Percentiles rank a stretch among this genome's conserved stretches.
Evolutionary conservation across 345 rosid genomes (phyloP).

Genomic region (Hypericum perforatum): DNA sequence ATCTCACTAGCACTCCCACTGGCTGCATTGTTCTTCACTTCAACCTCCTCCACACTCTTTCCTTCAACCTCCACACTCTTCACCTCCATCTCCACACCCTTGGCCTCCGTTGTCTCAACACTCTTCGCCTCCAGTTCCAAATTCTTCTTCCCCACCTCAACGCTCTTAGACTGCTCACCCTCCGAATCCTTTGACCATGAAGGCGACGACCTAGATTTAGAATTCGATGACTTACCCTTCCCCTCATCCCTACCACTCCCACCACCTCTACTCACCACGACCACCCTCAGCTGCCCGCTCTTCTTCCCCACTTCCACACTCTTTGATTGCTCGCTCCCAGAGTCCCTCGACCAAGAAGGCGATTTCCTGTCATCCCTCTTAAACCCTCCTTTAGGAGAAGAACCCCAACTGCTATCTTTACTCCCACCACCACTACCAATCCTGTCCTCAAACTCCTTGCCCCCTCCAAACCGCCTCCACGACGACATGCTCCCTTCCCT

Average conservation of each 20-base stretch:
- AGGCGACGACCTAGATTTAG: slow-evolving; percentile 57
- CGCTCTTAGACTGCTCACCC: slow-evolving; percentile 44
- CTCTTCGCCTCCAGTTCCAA: neutral
- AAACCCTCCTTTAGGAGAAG: slow-evolving; percentile 31
- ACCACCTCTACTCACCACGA: neutral
- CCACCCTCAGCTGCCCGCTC: too few relatives aligned
- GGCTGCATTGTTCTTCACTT: slow-evolving; percentile 23
- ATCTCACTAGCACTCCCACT: slow-evolving; percentile 69
- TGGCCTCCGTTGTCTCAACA: neutral
- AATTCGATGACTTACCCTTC: slow-evolving; percentile 28
- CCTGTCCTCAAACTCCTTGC: slow-evolving; percentile 26
- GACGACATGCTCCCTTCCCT: slow-evolving; percentile 67
- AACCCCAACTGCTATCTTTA: slow-evolving; percentile 7
- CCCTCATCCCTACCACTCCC: slow-evolving; percentile 25
- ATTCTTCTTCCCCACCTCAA: slow-evolving; percentile 16
- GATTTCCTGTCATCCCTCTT: slow-evolving; percentile 38
- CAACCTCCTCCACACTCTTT: slow-evolving; percentile 40
- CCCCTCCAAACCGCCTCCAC: slow-evolving; percentile 65
- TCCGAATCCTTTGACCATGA: slow-evolving; percentile 84
- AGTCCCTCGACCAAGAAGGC: slow-evolving; percentile 46
- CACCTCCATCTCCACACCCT: slow-evolving; percentile 2
- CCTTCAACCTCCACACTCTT: slow-evolving; percentile 14
- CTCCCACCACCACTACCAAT: slow-evolving; percentile 16
- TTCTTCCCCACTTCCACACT: slow-evolving; percentile 1
- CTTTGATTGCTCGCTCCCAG: slow-evolving; percentile 29